Evolutionary conservation across 441 rosid genomes (phyloP).

Genomic region (Croton laevigatus): DNA sequence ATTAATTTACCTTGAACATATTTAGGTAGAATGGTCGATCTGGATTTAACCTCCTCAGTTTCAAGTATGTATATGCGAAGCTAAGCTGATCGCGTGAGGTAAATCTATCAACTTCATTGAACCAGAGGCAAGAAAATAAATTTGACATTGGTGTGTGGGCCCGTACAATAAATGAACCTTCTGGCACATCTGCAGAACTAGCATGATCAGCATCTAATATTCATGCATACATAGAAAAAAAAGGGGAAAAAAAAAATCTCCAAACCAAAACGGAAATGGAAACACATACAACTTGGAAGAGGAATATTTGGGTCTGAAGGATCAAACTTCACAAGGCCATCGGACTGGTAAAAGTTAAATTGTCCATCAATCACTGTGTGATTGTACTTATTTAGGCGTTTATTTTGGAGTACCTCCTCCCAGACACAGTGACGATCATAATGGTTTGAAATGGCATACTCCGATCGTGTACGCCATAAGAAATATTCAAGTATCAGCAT

Average conservation of each 20-base stretch:
- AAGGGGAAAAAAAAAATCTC: conserved; percentile 7
- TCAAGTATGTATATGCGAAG: conserved; percentile 86
- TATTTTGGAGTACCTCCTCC: conserved; percentile 89
- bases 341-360: conserved; percentile 58
- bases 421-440: conserved; percentile 96
- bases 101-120: conserved; percentile 87
- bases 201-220: conserved; percentile 21
- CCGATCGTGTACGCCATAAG: conserved; percentile 75
- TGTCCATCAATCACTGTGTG: conserved; percentile 76
- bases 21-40: conserved; percentile 61
- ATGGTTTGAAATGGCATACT: conserved; percentile 92
- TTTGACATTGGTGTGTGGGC: conserved; percentile 97
- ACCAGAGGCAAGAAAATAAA: conserved; percentile 90
- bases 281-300: conserved; percentile 80
- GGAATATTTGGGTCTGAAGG: conserved; percentile 51
- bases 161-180: conserved; percentile 85
- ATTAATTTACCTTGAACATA: conserved; percentile 75
- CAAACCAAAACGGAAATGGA: conserved; percentile 6
- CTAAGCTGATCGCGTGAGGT: conserved; percentile 93
- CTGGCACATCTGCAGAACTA: conserved; percentile 72
- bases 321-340: conserved; percentile 74
- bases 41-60: conserved; percentile 72
- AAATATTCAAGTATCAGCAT: conserved; percentile 75
- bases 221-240: conserved; percentile 13
- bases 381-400: conserved; percentile 70